Evolutionary conservation across 2,329 filamentous ascomycete genomes (phyloP), one percentile per base, ranked within the genome.

Genomic region (Furcasterigmium furcatum): DNA sequence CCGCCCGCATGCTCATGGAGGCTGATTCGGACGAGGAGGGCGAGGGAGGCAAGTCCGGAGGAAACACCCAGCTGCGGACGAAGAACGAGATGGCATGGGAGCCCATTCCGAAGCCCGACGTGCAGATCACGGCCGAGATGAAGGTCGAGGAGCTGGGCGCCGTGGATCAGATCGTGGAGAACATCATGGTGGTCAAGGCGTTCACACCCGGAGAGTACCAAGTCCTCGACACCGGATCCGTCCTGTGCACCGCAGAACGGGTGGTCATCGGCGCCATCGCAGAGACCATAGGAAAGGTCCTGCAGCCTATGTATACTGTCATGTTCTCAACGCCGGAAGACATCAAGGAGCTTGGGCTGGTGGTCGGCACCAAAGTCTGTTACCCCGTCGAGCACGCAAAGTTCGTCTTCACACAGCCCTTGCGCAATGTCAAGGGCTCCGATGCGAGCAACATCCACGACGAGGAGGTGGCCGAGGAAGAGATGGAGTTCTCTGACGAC

Each of bases 381-480:
- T 97, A 96, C 59, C 83, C 92, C 4, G 79, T 85, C 38, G 72
- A 80, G 9, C 86, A 94, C 62, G 90, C 90, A 34, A 84, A 78
- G 0, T 95, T 87, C 56, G 89, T 96, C 45, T 94, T 96, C 60
- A 96, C 92, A 0, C 80, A 94, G 62, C 82, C 85, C 7, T 72
- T 97, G 46, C 87, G 86, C 64, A 78, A 76, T 43, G 63, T 87
- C 58, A 97, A 95, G 68, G 90, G 91, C 48, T 94, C 90, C 9
- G 94, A 99, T 65, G 92, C 94, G 9, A 95, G 90, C 43, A 97
- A 97, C 61, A 77, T 96, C 45, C 87, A 96, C 64, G 94, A 97
- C 55, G 94, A 99, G 64, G 92, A 97, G 68, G 79, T 91, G 8
- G 83, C 71, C 14, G 85, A 87, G 25, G 88, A 95, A 30, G 92